Percentiles rank a stretch among this genome's conserved stretches.
Evolutionary conservation across 2,329 filamentous ascomycete genomes (phyloP).

Genomic region (Ilyonectria sp.): DNA sequence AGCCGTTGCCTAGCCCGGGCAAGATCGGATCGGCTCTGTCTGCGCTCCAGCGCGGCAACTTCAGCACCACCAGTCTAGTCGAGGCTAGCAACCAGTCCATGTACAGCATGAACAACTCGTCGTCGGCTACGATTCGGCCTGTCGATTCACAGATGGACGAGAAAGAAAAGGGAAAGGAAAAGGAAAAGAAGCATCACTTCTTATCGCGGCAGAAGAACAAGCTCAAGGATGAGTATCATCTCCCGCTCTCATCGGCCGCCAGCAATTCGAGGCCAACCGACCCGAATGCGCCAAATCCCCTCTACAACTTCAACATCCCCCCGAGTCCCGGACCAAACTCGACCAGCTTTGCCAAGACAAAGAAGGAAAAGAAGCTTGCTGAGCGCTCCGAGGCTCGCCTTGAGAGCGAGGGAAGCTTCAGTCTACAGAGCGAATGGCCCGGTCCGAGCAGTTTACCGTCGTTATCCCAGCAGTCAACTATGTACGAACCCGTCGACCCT

Average conservation of each 20-base stretch:
- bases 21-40: slow-evolving; percentile 79
- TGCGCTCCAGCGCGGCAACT: slow-evolving; percentile 76
- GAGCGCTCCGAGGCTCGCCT: slow-evolving; percentile 70
- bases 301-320: slow-evolving; percentile 85
- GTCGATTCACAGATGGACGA: slow-evolving; percentile 65
- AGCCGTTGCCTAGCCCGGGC: slow-evolving; percentile 80
- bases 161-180: slow-evolving; percentile 70
- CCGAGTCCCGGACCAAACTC: slow-evolving; percentile 78
- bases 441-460: slow-evolving; percentile 68
- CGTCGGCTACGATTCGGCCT: slow-evolving; percentile 82
- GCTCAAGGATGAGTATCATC: slow-evolving; percentile 80
- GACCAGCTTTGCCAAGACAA: slow-evolving; percentile 82
- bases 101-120: slow-evolving; percentile 83
- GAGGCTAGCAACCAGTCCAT: slow-evolving; percentile 75
- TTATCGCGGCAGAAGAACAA: slow-evolving; percentile 86
- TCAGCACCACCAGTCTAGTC: slow-evolving; percentile 79
- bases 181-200: slow-evolving; percentile 86
- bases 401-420: slow-evolving; percentile 66
- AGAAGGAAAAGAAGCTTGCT: slow-evolving; percentile 88
- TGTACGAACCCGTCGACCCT: slow-evolving; percentile 70
- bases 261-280: slow-evolving; percentile 85
- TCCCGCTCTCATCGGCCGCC: slow-evolving; percentile 81
- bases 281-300: slow-evolving; percentile 79
- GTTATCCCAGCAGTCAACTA: slow-evolving; percentile 58
- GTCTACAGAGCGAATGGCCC: slow-evolving; percentile 64